Evolutionary conservation across 164 flowering plant genomes (phyloP), one percentile per base, ranked within the genome.

Genomic region (Vitis rotundifolia): DNA sequence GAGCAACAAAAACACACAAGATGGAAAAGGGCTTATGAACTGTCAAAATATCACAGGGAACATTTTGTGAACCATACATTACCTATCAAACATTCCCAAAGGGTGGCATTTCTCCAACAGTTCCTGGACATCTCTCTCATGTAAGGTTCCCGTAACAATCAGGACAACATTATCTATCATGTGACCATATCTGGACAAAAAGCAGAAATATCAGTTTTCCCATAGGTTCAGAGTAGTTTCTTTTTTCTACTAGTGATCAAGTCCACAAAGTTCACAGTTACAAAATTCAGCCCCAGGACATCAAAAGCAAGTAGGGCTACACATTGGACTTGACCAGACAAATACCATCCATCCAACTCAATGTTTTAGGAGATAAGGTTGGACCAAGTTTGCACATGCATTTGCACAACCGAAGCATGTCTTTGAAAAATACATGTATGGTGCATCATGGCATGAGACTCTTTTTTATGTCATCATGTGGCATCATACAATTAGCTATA

Each of bases 51-150:
- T 62, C 12, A 64, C 2, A 65, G 61, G 48, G 19, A 49, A 68
- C 16, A 61, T 49, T 14, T 11, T 61, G 5, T 28, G n/a, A 63
- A 29, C 8, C 0, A 8, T 48, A 67, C 3, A 26, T 14, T 84
- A 93, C 99, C 99, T 95, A 81, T 96, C 99, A 86, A 96, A 96
- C 99, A 96, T 96, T 70, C 99, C 99, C 82, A 96, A 76, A 29
- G 99, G 99, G 68, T 96, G 99, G 80, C 99, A 96, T 75, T 96
- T 96, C 85, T 96, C 99, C 70, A 96, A 73, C 48, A 96, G 77
- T 76, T 96, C 99, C 53, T 96, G 96, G 70, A 96, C 98, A 87
- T 96, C 99, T 80, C 99, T 91, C 91, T 96, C 99, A 76, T 96
- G 99, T 84, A 96, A 79, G 60, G 99, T 93, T 69, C 99, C 99